phyloP scores from a whole-genome alignment of 75 land plant genomes.

The Pinus albicaulis region DNA sequence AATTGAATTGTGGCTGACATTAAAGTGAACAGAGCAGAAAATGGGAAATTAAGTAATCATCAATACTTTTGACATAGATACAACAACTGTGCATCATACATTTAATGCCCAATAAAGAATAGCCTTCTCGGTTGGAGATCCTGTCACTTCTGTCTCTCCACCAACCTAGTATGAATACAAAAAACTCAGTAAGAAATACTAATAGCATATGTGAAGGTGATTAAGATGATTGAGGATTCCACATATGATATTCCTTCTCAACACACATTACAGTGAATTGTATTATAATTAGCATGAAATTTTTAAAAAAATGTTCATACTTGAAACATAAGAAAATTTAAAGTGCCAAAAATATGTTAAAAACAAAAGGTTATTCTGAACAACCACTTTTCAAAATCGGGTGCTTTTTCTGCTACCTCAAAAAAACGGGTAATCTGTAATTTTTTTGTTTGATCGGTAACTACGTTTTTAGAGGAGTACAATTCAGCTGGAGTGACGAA shows the following conservation, averaged over 20 bases:
- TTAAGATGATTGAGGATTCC: background rate
- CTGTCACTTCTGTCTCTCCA: slow-evolving; percentile 63
- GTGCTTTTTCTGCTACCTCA: no score
- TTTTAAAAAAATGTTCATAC: no score
- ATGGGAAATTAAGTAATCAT: background rate
- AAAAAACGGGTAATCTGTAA: no score
- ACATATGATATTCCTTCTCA: background rate
- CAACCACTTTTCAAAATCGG: no score
- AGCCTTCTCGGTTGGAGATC: slow-evolving; percentile 96
- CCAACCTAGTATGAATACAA: slow-evolving; percentile 37
- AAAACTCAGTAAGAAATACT: background rate
- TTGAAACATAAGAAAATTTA: no score
- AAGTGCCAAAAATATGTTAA: no score
- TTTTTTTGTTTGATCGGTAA: no score
- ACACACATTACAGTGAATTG: background rate
- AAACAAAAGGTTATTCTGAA: no score
- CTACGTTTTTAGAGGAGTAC: no score
- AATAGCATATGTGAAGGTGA: background rate
- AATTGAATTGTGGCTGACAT: background rate
- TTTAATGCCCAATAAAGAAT: slow-evolving; percentile 88
- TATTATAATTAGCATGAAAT: no score
- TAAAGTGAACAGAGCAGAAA: background rate
- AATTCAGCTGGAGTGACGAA: no score
- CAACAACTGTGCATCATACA: slow-evolving; percentile 30
- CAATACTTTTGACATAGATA: background rate